A percentile compares a stretch with the other conserved stretches of the same genome.
Conservation (phyloP, 2,329 filamentous ascomycete genomes). For the Cladophialophora bantiana region DNA sequence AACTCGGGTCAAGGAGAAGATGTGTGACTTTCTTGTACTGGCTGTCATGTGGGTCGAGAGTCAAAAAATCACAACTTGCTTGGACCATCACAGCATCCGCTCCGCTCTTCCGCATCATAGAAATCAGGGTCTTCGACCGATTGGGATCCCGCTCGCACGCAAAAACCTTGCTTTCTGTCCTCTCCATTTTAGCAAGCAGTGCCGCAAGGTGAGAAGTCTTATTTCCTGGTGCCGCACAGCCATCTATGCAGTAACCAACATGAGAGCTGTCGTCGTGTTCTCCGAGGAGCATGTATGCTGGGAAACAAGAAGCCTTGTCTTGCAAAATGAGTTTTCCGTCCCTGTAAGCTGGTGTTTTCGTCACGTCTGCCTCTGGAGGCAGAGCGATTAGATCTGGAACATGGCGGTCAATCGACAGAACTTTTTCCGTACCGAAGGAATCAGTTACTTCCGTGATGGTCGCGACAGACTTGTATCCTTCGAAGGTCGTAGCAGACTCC, state of each 20-base stretch:
- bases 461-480: constrained; percentile 62
- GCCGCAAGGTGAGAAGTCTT: constrained; percentile 95
- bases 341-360: constrained; percentile 74
- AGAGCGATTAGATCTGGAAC: constrained; percentile 85
- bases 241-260: constrained; percentile 80
- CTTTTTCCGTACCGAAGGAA: constrained; percentile 47
- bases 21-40: constrained; percentile 75
- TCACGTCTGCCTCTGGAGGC: constrained; percentile 73
- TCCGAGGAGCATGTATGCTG: constrained; percentile 80
- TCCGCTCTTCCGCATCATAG: constrained; percentile 83
- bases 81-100: constrained; percentile 73
- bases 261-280: constrained; percentile 56
- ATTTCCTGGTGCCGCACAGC: constrained; percentile 93
- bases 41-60: constrained; percentile 68
- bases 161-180: constrained; percentile 59
- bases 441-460: constrained; percentile 64
- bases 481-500: constrained; percentile 78
- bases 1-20: constrained; percentile 89
- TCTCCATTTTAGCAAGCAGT: constrained; percentile 59
- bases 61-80: constrained; percentile 80
- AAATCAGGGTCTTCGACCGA: constrained; percentile 77
- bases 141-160: constrained; percentile 79
- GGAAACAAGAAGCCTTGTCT: constrained; percentile 97
- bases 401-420: constrained; percentile 74
- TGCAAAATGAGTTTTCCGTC: constrained; percentile 85